These are phyloP conservation scores for Tricharina praecox DNA, from an alignment of 495 filamentous ascomycete genomes.

Conservation along the genomic window DNA sequence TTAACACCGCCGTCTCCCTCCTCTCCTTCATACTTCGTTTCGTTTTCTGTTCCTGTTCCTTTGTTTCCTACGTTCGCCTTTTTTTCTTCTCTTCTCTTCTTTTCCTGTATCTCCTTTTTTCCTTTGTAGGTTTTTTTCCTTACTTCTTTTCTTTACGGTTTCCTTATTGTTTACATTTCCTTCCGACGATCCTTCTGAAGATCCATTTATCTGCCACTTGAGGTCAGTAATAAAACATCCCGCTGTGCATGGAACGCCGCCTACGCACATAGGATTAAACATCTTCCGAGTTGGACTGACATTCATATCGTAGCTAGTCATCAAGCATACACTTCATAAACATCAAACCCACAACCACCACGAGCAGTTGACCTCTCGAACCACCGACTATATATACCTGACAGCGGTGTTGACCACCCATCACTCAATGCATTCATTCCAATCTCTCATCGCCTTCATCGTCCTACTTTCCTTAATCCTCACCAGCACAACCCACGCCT, in stretches of 20 bases:
- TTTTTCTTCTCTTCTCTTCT: not conserved
- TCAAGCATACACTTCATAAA: too few relatives aligned
- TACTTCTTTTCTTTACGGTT: slow-evolving; percentile 5
- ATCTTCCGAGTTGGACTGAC: too few relatives aligned
- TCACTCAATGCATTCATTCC: not conserved
- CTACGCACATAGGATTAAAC: too few relatives aligned
- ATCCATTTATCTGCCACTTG: not conserved
- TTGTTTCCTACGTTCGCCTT: slow-evolving; percentile 3
- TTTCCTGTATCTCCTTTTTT: not conserved
- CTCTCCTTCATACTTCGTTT: slow-evolving; percentile 3
- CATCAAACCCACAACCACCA: too few relatives aligned
- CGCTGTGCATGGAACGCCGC: not conserved
- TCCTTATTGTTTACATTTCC: slow-evolving; percentile 4
- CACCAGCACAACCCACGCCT: not conserved
- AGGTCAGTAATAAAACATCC: not conserved
- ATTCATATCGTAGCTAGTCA: too few relatives aligned
- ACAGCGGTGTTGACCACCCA: too few relatives aligned
- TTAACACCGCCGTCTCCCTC: not conserved
- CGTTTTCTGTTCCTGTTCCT: slow-evolving; percentile 7
- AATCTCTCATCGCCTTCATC: not conserved
- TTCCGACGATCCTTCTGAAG: too few relatives aligned
- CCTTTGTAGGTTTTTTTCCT: not conserved
- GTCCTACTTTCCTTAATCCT: not conserved
- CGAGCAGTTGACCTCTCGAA: not conserved
- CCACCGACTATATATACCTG: too few relatives aligned